Conservation (phyloP, 768 basidiomycete genomes). For the Psilocybe subaeruginosa region DNA sequence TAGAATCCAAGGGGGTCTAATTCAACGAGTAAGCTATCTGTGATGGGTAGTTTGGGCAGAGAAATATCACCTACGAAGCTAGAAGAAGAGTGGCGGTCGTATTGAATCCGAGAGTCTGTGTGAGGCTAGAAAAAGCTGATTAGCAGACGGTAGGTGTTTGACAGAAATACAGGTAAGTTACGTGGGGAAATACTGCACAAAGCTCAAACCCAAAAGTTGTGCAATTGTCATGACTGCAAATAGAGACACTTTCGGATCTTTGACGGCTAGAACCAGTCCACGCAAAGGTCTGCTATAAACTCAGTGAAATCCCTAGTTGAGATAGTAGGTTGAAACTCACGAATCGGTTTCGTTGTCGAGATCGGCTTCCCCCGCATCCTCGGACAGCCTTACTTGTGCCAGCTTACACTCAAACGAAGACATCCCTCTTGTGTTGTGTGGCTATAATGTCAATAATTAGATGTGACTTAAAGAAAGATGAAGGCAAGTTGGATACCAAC, state of each 20-base stretch:
- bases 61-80: constrained; percentile 50
- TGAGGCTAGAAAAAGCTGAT: constrained; percentile 39
- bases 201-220: constrained; percentile 58
- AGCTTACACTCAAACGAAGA: constrained; percentile 50
- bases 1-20: constrained; percentile 68
- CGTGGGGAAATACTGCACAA: constrained; percentile 64
- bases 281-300: constrained; percentile 40
- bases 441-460: constrained; percentile 33
- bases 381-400: constrained; percentile 68
- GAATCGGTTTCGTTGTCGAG: constrained; percentile 59
- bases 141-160: background rate
- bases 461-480: background rate
- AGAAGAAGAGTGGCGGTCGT: constrained; percentile 64
- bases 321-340: constrained; percentile 37
- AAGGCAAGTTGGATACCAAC: background rate
- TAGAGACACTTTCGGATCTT: constrained; percentile 54
- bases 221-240: constrained; percentile 56
- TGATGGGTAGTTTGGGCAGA: background rate
- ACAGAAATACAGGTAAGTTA: constrained; percentile 19
- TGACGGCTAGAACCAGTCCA: constrained; percentile 59
- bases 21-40: background rate
- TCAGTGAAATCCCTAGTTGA: background rate
- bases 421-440: constrained; percentile 66
- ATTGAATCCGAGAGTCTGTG: constrained; percentile 61
- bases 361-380: constrained; percentile 71